Evolutionary conservation across 257 asterid species (phyloP).

Genomic region (Nicotiana benthamiana): DNA sequence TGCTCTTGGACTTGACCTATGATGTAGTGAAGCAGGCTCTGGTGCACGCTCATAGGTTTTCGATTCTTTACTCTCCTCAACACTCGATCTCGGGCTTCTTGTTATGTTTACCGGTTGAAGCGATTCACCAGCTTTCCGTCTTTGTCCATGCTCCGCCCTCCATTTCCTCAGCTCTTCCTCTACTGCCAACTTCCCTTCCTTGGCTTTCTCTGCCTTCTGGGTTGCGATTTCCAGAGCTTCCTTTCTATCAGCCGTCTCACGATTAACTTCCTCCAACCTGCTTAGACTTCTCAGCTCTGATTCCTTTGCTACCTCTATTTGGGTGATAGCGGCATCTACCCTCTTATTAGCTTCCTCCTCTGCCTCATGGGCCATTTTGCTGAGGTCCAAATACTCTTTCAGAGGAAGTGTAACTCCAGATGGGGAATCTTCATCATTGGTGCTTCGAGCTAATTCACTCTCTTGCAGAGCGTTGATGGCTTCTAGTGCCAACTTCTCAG

Average conservation of each 20-base stretch:
- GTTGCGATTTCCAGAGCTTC: conserved; percentile 44
- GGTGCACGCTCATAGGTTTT: neutral
- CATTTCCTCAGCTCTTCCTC: conserved; percentile 83
- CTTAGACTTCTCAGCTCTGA: conserved; percentile 56
- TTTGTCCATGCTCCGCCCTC: conserved; percentile 78
- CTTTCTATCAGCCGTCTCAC: conserved; percentile 42
- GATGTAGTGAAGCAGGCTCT: conserved; percentile 6
- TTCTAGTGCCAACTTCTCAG: conserved; percentile 84
- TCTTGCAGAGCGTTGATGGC: conserved; percentile 72
- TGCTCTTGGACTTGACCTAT: conserved; percentile 26
- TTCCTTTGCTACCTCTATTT: conserved; percentile 73
- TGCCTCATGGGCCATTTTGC: conserved; percentile 78
- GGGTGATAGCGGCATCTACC: conserved; percentile 56
- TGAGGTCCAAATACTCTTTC: conserved; percentile 80
- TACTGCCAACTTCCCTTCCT: conserved; percentile 62
- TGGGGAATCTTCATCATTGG: conserved; percentile 36
- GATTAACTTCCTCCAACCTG: conserved; percentile 61
- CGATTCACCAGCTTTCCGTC: conserved; percentile 50
- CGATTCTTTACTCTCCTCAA: conserved; percentile 27
- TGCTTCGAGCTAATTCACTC: conserved; percentile 59
- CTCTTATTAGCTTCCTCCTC: conserved; percentile 71
- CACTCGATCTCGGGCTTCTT: conserved; percentile 30
- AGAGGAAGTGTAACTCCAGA: conserved; percentile 55
- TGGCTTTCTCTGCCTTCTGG: conserved; percentile 65
- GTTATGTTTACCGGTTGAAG: conserved; percentile 17